Evolutionary conservation across 192 early-diverging fungal genomes (phyloP), one percentile per base, ranked within the genome.

Genomic region (Backusella sp.): DNA sequence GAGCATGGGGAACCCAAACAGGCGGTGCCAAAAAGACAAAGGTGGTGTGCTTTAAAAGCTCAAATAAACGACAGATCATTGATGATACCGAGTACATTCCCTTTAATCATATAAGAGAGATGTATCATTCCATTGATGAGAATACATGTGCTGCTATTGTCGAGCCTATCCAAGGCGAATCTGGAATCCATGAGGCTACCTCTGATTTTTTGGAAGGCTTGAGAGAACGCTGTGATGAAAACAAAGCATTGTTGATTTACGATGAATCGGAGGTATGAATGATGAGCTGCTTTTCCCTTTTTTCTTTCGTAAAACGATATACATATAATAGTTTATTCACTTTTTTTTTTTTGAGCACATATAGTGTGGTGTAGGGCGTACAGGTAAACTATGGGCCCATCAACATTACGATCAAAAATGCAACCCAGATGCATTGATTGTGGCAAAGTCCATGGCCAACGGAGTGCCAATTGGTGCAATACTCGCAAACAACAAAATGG

Each of bases 361-460:
- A 66, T 81, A 92, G 90, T 96, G 96, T 77, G 95, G 96, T 0
- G 73, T 98, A 44, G 95, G 95, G 14, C 90, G 96, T 62, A 91
- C 94, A 6, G 96, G 96, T 69, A 92, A 90, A 76, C 82, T 98
- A 68, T 96, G 91, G 88, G 95, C 90, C 14, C 93, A 95, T 84
- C 88, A 93, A 66, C 52, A 86, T 77, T 92, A 88, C 42, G 85
- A 84, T 23, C 79, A 82, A 52, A 85, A 89, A 69, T 88, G 88
- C 76, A 85, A 80, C 41, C 97, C 97, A 7, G 97, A 98, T 79
- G 91, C 96, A 42, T 65, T 98, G 52, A 96, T 96, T 6, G 87
- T 96, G 84, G 97, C 97, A 70, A 98, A 98, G 83, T 95, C 96
- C n/a, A 87, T 98, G 59, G 97, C 95, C 32, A 97, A 97, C 80